These are phyloP conservation scores for Pleurotus pulmonarius DNA, from an alignment of 768 basidiomycete genomes.

Conservation along the genomic window DNA sequence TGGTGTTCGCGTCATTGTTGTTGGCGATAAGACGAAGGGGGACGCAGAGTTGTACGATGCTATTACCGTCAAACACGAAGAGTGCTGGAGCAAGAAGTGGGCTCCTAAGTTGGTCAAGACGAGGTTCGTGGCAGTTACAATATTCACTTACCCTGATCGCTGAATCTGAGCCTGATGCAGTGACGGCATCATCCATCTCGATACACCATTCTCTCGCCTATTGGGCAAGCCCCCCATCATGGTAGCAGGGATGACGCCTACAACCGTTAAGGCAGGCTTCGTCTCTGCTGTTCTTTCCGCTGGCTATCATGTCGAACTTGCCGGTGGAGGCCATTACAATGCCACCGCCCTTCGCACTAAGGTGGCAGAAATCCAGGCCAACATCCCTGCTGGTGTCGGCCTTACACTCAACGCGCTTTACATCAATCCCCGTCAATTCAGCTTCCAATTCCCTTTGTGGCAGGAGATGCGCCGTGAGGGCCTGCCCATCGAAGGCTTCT, in stretches of 20 bases:
- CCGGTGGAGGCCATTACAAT: slow-evolving; percentile 98
- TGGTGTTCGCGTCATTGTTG: slow-evolving; percentile 85
- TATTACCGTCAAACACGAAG: slow-evolving; percentile 64
- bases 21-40: slow-evolving; percentile 88
- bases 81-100: slow-evolving; percentile 91
- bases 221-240: slow-evolving; percentile 97
- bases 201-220: slow-evolving; percentile 95
- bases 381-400: slow-evolving; percentile 85
- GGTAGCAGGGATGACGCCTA: slow-evolving; percentile 99
- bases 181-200: slow-evolving; percentile 88
- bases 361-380: slow-evolving; percentile 86
- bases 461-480: slow-evolving; percentile 96
- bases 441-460: slow-evolving; percentile 97
- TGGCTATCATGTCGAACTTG: slow-evolving; percentile 95
- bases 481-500: slow-evolving; percentile 96
- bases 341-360: slow-evolving; percentile 83
- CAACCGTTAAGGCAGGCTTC: slow-evolving; percentile 93
- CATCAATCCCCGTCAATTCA: slow-evolving; percentile 97
- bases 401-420: slow-evolving; percentile 94
- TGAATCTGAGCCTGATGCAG: slow-evolving; percentile 32
- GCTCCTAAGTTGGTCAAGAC: slow-evolving; percentile 85
- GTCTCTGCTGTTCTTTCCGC: slow-evolving; percentile 90
- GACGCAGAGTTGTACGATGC: slow-evolving; percentile 82
- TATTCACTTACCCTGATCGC: slow-evolving; percentile 1
- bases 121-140: slow-evolving; percentile 46